phyloP scores from a whole-genome alignment of 495 filamentous ascomycete genomes.

The Trichoderma reesei region DNA sequence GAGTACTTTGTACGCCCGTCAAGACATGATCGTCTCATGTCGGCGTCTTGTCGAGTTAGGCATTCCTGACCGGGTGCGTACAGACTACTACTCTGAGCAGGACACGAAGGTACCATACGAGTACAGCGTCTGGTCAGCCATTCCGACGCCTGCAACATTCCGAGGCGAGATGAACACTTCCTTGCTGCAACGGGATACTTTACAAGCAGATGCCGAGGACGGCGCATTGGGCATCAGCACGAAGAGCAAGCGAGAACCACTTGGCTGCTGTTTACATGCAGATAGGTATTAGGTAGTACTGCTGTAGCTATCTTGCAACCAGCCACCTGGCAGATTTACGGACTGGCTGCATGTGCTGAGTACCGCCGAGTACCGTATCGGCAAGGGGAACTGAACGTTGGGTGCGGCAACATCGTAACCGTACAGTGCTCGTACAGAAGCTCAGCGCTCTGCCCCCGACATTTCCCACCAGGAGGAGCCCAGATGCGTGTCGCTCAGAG shows the following conservation, averaged over 20 bases:
- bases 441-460: background rate
- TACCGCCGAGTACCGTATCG: too few relatives aligned
- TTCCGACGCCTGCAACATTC: conserved; percentile 1
- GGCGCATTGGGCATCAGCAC: too few relatives aligned
- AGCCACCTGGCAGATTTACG: background rate
- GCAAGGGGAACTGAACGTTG: too few relatives aligned
- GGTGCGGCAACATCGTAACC: too few relatives aligned
- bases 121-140: background rate
- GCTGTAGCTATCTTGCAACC: too few relatives aligned
- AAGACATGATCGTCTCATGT: background rate
- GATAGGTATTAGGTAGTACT: too few relatives aligned
- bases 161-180: background rate
- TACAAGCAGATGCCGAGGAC: too few relatives aligned
- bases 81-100: background rate
- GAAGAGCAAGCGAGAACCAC: too few relatives aligned
- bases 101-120: background rate
- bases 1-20: too few relatives aligned
- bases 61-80: background rate
- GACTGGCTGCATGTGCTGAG: too few relatives aligned
- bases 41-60: background rate
- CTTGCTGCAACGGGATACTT: background rate
- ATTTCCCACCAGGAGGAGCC: background rate
- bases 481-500: background rate
- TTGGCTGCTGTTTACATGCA: too few relatives aligned
- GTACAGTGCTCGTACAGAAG: too few relatives aligned